Evolutionary conservation across 2,329 filamentous ascomycete species (phyloP).

Genomic region (Phaeophleospora eucalypticola): DNA sequence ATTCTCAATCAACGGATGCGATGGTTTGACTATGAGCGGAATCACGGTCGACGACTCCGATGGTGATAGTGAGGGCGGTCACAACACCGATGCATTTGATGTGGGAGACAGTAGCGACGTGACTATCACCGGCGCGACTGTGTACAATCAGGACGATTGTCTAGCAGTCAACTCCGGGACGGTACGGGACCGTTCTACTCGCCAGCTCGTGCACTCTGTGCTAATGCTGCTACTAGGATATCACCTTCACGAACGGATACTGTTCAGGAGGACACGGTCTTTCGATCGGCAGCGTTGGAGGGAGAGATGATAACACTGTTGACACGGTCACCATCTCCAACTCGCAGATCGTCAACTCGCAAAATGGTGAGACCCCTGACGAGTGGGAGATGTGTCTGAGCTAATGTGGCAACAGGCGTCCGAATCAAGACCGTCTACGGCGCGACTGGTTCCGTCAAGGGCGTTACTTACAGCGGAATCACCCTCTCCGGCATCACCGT

Average conservation of each 20-base stretch:
- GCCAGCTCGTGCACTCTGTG: constrained; percentile 16
- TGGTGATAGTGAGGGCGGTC: constrained; percentile 37
- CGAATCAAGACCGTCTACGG: constrained; percentile 52
- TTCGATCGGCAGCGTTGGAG: constrained; percentile 43
- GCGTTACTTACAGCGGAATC: constrained; percentile 43
- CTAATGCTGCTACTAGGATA: constrained; percentile 34
- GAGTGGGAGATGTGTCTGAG: constrained; percentile 31
- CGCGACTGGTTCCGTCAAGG: constrained; percentile 48
- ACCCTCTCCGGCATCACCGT: not conserved
- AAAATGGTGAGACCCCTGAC: constrained; percentile 41
- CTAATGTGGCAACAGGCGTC: constrained; percentile 30
- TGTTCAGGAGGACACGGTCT: constrained; percentile 20
- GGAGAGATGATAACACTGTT: constrained; percentile 49
- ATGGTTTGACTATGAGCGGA: constrained; percentile 43
- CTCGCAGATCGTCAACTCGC: constrained; percentile 43
- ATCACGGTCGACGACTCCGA: constrained; percentile 37
- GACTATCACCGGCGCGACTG: constrained; percentile 24
- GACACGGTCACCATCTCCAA: constrained; percentile 45
- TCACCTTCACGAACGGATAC: constrained; percentile 20
- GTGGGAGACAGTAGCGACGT: constrained; percentile 23
- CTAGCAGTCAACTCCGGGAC: constrained; percentile 35
- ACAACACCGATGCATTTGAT: constrained; percentile 31
- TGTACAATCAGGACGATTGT: constrained; percentile 32
- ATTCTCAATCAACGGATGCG: constrained; percentile 59
- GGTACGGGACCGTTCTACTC: not conserved